Evolutionary conservation across 805 yeast species (phyloP), one percentile per base, ranked within the genome.

Genomic region (Lachancea sp.): DNA sequence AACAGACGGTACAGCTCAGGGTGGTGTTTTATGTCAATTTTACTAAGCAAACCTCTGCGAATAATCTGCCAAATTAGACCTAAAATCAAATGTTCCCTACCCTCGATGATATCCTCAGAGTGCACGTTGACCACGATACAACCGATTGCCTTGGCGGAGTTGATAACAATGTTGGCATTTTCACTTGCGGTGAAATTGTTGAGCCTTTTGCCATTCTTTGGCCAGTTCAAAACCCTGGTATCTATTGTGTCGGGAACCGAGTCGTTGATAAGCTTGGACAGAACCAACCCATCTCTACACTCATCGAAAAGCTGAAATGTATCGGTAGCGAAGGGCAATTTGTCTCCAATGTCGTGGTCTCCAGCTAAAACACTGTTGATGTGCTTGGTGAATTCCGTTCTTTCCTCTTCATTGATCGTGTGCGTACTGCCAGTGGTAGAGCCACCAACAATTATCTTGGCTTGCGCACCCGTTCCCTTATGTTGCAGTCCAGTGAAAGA

Each of bases 161-260:
- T 92, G 66, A 92, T 86, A 28, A 92, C 97, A 50, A 92, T 89
- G 67, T 92, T 92, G 40, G 97, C 96, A 65, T 92, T 92, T 68
- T 92, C 98, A 50, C 84, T 77, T 80, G 94, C 90, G 49, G 89
- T 92, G 72, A 92, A 92, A 59, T 87, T 86, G 71, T 92, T 92
- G 61, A 92, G 74, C 13, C 75, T 65, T 65, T 86, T 89, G 45
- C 83, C 83, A 51, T 74, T 74, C 61, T 82, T 83, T 19, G 97
- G 94, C 61, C 80, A 70, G 64, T 92, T 92, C 60, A 92, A 75
- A 13, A 92, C 98, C 73, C 98, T 84, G 8, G 97, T 89, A 68
- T 92, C 98, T 55, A 92, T 92, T 8, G 98, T 92, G 65, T 92
- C 96, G 7, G 97, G 96, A 24, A 92, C 98, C 23, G 97, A 87